Evolutionary conservation across 768 basidiomycete genomes (phyloP), one percentile per base, ranked within the genome.

Genomic region (Terana coerulea): DNA sequence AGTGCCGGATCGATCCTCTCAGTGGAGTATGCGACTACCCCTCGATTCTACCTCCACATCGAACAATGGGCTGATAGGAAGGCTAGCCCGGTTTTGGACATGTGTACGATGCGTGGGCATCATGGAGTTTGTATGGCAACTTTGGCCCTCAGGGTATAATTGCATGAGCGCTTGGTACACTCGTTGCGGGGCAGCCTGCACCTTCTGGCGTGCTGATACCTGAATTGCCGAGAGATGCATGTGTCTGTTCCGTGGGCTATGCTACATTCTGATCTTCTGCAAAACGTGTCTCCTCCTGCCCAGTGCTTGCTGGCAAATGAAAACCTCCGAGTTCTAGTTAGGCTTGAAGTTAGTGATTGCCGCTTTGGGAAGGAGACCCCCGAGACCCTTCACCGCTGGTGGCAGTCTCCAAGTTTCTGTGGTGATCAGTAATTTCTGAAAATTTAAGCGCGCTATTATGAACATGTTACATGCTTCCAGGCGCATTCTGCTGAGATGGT

Each of bases 271-370:
- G 53, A 53, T 53, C 55, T 55, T 61, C 59, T 54, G 55, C 36
- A 53, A 49, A 57, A 61, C 56, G 60, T 56, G 59, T 56, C 43
- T 47, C 34, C 45, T 53, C 17, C 31, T 24, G 54, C 54, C 47
- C 34, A n/a, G n/a, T n/a, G 28, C 41, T 26, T 30, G 36, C 41
- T 51, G 33, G 45, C 57, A 42, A 17, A 39, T 42, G 43, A 21
- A 25, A 47, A 47, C 47, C 34, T 17, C n/a, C 35, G 46, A 47
- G 28, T 48, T 48, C 28, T 26, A 53, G 39, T 34, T 53, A 49
- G 42, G 47, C 15, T n/a, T 22, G 17, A n/a, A 19, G 33, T 33
- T 25, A 31, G 21, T 31, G 40, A 30, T 40, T 19, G 49, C 19
- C 49, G 30, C 39, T 43, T 37, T 21, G 24, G 28, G 22, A 31